Conservation (phyloP, 2,329 filamentous ascomycete genomes). For the Apiospora malaysiana region DNA sequence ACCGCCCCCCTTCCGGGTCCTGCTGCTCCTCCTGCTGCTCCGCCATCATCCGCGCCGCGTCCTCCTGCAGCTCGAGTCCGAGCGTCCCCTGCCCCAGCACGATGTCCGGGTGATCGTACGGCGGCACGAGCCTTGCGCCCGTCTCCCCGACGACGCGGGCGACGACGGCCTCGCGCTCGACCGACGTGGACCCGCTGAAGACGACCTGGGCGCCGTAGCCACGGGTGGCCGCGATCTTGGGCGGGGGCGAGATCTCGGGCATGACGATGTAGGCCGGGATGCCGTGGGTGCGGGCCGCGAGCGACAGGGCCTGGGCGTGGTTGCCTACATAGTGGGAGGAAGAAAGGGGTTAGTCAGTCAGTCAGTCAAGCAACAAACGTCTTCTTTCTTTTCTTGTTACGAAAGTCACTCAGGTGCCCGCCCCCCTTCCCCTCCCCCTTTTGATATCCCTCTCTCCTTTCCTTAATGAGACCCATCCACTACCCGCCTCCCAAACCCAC, state of each 20-base stretch:
- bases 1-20: constrained; percentile 18
- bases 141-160: constrained; percentile 72
- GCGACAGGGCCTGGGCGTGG: constrained; percentile 89
- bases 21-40: constrained; percentile 33
- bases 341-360: constrained; percentile 27
- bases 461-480: no score
- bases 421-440: no score
- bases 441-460: no score
- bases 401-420: no score
- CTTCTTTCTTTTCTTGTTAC: no score
- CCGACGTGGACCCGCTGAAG: constrained; percentile 80
- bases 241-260: constrained; percentile 83
- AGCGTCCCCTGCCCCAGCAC: constrained; percentile 93
- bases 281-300: constrained; percentile 75
- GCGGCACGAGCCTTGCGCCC: constrained; percentile 80
- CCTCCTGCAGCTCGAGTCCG: constrained; percentile 79
- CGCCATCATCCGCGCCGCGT: constrained; percentile 64
- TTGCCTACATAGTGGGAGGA: constrained; percentile 70
- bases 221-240: constrained; percentile 83
- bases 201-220: constrained; percentile 79
- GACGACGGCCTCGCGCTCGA: constrained; percentile 81
- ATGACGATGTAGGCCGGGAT: constrained; percentile 91
- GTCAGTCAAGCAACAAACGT: no score
- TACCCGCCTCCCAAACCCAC: no score
- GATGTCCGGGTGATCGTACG: constrained; percentile 92